Conservation (phyloP, 2,329 filamentous ascomycete species). For the Penicillium sp. region DNA sequence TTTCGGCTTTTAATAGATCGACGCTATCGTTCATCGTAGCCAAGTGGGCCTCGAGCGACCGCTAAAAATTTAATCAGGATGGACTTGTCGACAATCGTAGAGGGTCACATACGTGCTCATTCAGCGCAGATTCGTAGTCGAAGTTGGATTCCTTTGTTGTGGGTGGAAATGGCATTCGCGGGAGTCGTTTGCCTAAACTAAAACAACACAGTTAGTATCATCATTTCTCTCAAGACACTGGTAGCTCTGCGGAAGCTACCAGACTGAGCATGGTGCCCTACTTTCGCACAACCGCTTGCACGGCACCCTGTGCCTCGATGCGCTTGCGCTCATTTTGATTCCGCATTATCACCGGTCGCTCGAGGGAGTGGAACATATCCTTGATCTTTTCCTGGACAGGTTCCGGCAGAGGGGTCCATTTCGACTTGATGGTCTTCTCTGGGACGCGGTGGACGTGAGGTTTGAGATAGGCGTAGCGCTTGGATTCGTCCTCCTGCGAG, state of each 20-base stretch:
- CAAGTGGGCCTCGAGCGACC: constrained; percentile 40
- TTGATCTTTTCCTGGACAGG: constrained; percentile 45
- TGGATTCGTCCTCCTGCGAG: constrained; percentile 19
- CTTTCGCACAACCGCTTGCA: constrained; percentile 45
- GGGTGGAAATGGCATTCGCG: constrained; percentile 49
- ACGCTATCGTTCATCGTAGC: constrained; percentile 42
- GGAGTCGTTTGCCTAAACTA: constrained; percentile 43
- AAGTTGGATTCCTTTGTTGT: constrained; percentile 44
- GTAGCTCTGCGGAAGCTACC: background rate
- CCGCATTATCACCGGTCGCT: constrained; percentile 45
- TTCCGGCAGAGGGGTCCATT: constrained; percentile 48
- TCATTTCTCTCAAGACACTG: background rate
- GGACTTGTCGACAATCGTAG: background rate
- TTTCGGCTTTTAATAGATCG: constrained; percentile 43
- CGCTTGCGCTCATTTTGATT: constrained; percentile 45
- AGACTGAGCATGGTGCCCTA: constrained; percentile 23
- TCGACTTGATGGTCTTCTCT: constrained; percentile 46
- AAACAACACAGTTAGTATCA: constrained; percentile 2
- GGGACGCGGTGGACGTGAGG: constrained; percentile 44
- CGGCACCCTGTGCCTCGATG: constrained; percentile 44
- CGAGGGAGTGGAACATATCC: constrained; percentile 43
- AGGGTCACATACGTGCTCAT: constrained; percentile 42
- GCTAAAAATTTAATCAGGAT: constrained; percentile 28
- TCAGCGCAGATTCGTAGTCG: constrained; percentile 45
- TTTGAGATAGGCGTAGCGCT: constrained; percentile 42